Base-by-base conservation (phyloP, 208 protist species). In the Phytomonas sp. region DNA sequence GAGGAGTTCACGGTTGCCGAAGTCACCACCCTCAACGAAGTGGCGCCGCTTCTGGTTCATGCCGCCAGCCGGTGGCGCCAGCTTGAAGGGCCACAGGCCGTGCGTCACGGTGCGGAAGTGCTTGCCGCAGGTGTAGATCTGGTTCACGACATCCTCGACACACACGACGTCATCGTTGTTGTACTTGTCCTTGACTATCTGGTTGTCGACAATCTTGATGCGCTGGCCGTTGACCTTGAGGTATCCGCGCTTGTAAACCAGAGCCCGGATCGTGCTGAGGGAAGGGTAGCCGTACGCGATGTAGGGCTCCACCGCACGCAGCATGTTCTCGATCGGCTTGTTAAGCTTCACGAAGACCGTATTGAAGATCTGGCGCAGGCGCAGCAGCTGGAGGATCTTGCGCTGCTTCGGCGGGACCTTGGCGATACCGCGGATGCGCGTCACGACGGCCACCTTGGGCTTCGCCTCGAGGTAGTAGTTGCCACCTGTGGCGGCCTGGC, bases 231-330 rank as follows among this genome's bases (percentile, higher is more conserved):
- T 97, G 72, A 99, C 71, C 83, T 99, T 99, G 67, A 90, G 95
- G 88, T 91, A 95, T 65, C 99, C 99, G 73, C 99, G 98, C 95
- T 99, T 99, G 96, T 99, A 99, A 72, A 99, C 83, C 34, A 99
- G 87, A 53, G 98, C 91, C 37, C 95, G 87, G 34, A 99, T 91
- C 5, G 98, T 97, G 79, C 97, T 96, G 26, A 99, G 87, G 69
- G 91, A 97, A 62, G 98, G 98, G 79, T 99, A 99, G 69, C 99
- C 99, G 83, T 98, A 99, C 62, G 99, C 96, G 71, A 99, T 92
- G 95, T 99, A 99, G 67, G 98, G 98, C 88, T 99, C 97, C 65
- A 99, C 97, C 13, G 97, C 75, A 71, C 92, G 92, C 40, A 99
- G 93, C 98, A 99, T 99, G 80, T 98, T 99, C 76, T 99, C 84